A percentile compares a stretch with the other conserved stretches of the same genome.
phyloP scores from a whole-genome alignment of 2,329 filamentous ascomycete genomes.

The Aspergillus sp. region DNA sequence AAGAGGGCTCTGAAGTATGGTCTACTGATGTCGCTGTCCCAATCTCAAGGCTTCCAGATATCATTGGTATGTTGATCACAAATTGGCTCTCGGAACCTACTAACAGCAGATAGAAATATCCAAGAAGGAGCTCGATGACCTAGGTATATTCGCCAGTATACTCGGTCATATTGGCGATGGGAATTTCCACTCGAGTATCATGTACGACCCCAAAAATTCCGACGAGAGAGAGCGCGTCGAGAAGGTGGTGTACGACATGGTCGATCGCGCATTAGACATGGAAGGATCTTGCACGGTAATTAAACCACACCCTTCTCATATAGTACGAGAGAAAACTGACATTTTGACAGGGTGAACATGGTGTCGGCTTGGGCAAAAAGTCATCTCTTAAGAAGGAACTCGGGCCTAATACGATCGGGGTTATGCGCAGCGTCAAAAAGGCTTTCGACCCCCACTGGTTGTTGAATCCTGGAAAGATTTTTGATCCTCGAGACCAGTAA shows the following conservation, averaged over 20 bases:
- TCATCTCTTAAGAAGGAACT: conserved; percentile 75
- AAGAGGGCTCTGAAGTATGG: conserved; percentile 59
- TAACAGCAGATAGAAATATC: conserved; percentile 62
- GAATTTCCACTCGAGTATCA: conserved; percentile 91
- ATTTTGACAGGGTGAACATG: conserved; percentile 66
- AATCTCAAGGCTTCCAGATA: conserved; percentile 60
- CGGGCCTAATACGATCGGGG: conserved; percentile 73
- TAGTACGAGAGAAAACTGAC: conserved; percentile 5
- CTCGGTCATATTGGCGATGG: conserved; percentile 90
- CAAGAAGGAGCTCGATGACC: conserved; percentile 83
- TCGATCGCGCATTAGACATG: conserved; percentile 86
- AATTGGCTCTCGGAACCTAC: background rate
- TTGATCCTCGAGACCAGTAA: conserved; percentile 56
- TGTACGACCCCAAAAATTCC: conserved; percentile 72
- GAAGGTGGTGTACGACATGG: conserved; percentile 83
- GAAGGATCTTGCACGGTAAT: conserved; percentile 78
- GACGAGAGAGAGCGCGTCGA: conserved; percentile 75
- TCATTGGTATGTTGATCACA: conserved; percentile 49
- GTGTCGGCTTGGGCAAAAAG: conserved; percentile 84
- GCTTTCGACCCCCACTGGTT: conserved; percentile 83
- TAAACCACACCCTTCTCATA: background rate
- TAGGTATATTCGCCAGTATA: conserved; percentile 83
- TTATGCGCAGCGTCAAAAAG: conserved; percentile 83
- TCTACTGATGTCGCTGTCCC: conserved; percentile 63
- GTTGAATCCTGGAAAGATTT: conserved; percentile 90